A percentile compares a stretch with the other conserved stretches of the same genome.
phyloP scores from a whole-genome alignment of 768 basidiomycete genomes.

The Lactarius vividus region DNA sequence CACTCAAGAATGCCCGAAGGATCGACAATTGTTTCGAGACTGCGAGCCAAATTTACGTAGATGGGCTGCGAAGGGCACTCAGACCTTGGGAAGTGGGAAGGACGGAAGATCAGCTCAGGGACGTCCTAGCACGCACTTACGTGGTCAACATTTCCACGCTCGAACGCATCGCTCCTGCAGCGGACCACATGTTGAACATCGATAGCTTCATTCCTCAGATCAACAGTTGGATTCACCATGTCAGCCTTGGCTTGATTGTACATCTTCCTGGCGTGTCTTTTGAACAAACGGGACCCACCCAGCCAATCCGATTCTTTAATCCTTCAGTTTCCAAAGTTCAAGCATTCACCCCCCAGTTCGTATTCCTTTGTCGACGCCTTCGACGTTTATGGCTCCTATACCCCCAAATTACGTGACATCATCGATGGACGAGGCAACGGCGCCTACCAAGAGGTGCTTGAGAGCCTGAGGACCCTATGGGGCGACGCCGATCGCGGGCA shows the following conservation, averaged over 20 bases:
- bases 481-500: not conserved
- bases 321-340: not conserved
- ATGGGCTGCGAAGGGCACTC: too few species aligned
- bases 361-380: not conserved
- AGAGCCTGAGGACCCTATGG: not conserved
- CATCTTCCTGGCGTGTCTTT: not conserved
- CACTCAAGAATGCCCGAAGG: too few species aligned
- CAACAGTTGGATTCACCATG: too few species aligned
- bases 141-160: not conserved
- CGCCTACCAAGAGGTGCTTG: not conserved
- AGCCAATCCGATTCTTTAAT: not conserved
- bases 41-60: too few species aligned
- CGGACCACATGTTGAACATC: not conserved
- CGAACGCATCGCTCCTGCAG: not conserved
- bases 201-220: not conserved
- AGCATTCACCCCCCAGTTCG: not conserved
- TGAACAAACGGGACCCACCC: not conserved
- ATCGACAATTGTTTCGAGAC: too few species aligned
- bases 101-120: not conserved
- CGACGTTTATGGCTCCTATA: not conserved
- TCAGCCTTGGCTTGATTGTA: not conserved
- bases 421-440: not conserved
- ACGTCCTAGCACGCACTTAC: not conserved
- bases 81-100: too few species aligned
- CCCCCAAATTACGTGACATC: not conserved